Percentiles rank a stretch among this genome's conserved stretches.
Evolutionary conservation across 352 stramenopile genomes (phyloP).

Genomic region (Globisporangium okanoganense): DNA sequence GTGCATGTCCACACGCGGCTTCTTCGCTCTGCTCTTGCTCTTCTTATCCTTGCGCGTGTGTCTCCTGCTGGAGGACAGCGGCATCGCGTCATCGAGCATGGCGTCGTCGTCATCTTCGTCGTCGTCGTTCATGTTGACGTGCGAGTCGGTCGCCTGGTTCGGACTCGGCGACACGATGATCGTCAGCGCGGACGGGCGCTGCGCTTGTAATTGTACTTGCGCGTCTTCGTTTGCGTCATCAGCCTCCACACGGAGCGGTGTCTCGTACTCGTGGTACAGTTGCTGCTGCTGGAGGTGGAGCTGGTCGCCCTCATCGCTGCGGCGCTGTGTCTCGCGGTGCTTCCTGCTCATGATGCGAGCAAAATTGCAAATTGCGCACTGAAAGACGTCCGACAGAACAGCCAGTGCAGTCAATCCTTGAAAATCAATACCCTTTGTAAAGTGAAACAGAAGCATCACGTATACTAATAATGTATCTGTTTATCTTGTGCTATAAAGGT

Average conservation of each 20-base stretch:
- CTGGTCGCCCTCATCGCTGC: neutral
- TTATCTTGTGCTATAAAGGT: neutral
- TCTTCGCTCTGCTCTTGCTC: neutral
- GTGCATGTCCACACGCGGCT: conserved; percentile 12
- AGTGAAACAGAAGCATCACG: neutral
- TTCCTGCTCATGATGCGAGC: conserved; percentile 3
- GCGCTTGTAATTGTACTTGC: neutral
- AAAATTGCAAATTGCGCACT: neutral
- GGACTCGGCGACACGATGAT: conserved; percentile 13
- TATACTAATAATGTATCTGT: neutral
- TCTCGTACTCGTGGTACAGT: neutral
- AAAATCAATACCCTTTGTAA: neutral
- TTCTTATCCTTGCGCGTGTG: neutral
- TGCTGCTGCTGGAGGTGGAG: neutral
- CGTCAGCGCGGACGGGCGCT: neutral
- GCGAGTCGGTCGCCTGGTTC: neutral
- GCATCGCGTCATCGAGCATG: neutral
- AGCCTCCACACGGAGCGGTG: neutral
- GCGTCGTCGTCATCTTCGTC: neutral
- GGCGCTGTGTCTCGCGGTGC: neutral
- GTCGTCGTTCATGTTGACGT: neutral
- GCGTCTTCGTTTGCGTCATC: neutral
- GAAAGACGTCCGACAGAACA: neutral
- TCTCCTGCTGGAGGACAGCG: neutral
- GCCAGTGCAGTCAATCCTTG: neutral